These are phyloP conservation scores for Termitomyces sp. DNA, from an alignment of 768 basidiomycete genomes.

Conservation along the genomic window DNA sequence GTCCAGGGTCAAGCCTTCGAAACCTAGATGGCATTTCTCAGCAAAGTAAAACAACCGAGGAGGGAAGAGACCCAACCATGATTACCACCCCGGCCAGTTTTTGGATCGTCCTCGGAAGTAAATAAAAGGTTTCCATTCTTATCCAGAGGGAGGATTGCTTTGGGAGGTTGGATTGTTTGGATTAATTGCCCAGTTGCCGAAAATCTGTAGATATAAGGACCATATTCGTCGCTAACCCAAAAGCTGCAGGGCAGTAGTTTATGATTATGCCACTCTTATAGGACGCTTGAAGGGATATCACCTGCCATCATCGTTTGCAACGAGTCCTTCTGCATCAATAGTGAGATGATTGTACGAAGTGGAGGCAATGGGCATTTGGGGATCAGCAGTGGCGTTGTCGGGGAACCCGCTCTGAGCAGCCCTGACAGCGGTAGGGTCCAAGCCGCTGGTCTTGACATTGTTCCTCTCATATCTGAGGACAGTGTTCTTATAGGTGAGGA, in stretches of 20 bases:
- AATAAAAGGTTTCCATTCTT: conserved; percentile 44
- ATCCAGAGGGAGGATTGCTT: conserved; percentile 47
- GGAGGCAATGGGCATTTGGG: conserved; percentile 42
- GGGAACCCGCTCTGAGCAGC: conserved; percentile 30
- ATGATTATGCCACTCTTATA: not conserved
- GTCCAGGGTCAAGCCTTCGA: conserved; percentile 56
- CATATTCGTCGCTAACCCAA: conserved; percentile 70
- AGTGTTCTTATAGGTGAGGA: conserved; percentile 45
- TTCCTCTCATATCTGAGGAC: conserved; percentile 45
- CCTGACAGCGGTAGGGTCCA: conserved; percentile 49
- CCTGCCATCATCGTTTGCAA: conserved; percentile 55
- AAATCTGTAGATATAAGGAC: conserved; percentile 59
- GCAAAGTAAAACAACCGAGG: not conserved
- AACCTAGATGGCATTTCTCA: conserved; percentile 31
- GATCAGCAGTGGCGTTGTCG: conserved; percentile 29
- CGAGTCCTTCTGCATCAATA: conserved; percentile 57
- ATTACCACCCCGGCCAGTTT: conserved; percentile 50
- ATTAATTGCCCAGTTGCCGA: conserved; percentile 41
- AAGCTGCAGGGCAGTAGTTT: conserved; percentile 28
- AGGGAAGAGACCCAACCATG: conserved; percentile 32
- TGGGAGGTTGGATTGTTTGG: conserved; percentile 53
- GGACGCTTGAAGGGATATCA: conserved; percentile 19
- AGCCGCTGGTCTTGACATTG: conserved; percentile 45
- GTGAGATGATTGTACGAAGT: conserved; percentile 38
- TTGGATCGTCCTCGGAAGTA: conserved; percentile 41